Evolutionary conservation across 148 eudicot species (phyloP).

Genomic region (Drosera capensis): DNA sequence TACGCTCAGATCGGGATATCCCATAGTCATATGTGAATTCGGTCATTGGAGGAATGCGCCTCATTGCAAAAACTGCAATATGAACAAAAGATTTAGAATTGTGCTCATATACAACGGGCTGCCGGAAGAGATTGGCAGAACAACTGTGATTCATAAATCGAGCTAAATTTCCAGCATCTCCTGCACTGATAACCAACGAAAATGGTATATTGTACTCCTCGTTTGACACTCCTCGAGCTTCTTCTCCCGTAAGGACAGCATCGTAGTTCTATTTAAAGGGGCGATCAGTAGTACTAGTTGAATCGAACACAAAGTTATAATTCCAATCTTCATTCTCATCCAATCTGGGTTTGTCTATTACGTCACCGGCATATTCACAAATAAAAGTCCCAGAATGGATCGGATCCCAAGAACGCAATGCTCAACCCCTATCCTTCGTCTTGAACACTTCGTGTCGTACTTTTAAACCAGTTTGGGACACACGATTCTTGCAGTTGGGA

Average conservation of each 20-base stretch:
- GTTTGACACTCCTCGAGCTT: background rate
- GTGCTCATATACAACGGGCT: conserved; percentile 51
- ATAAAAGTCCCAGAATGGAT: conserved; percentile 22
- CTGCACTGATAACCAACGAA: conserved; percentile 8
- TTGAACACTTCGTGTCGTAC: conserved; percentile 11
- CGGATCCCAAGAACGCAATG: conserved; percentile 19
- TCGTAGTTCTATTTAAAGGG: conserved; percentile 7
- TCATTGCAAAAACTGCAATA: conserved; percentile 71
- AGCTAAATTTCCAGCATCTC: conserved; percentile 11
- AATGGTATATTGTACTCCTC: conserved; percentile 6
- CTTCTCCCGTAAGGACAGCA: conserved; percentile 3
- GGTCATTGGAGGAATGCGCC: conserved; percentile 78
- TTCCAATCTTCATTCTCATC: background rate
- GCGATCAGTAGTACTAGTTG: conserved; percentile 1
- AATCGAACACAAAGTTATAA: conserved; percentile 8
- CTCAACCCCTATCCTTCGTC: conserved; percentile 17
- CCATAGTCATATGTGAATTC: conserved; percentile 91
- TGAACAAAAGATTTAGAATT: conserved; percentile 41
- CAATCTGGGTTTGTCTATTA: background rate
- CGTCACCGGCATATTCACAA: conserved; percentile 25
- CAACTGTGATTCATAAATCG: conserved; percentile 19
- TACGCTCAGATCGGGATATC: conserved; percentile 25
- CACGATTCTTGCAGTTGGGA: conserved; percentile 7
- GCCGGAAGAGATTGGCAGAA: conserved; percentile 50
- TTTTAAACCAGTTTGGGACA: conserved; percentile 7